Base-by-base conservation (phyloP, 1,139 yeast species). In the Geotrichum klebahnii region DNA sequence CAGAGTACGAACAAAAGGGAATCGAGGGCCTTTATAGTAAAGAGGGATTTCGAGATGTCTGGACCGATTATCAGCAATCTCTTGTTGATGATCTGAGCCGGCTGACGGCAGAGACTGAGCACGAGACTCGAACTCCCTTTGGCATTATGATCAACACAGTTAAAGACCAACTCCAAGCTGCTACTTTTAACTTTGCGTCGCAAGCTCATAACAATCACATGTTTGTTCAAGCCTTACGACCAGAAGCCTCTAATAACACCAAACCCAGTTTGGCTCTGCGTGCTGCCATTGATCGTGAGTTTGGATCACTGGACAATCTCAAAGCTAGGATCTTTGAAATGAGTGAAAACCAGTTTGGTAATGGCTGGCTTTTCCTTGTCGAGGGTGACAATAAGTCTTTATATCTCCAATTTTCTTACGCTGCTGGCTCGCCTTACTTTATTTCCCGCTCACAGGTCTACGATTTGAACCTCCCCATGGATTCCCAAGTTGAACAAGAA, bases 191-290 rank as follows among this genome's bases (percentile, higher is more conserved):
- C 70, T 80, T 76, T 63, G 97, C 98, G 10, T 85, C 96, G 3
- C 96, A 86, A 66, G 83, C 90, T 1, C 95, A 86, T 70, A 90
- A 89, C 71, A 92, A 92, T 71, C 98, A 92, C 69, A 75, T 92
- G 53, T 88, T 85, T 61, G 81, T 89, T 65, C 82, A 84, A 65
- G 85, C 86, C 61, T 74, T 90, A 53, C 55, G 59, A 20, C 45
- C 52, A 5, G 42, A 61, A 12, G 57, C 54, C 28, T 46, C 54
- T 23, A 59, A 60, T 48, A 57, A 53, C 6, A 62, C 69, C 14
- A 61, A 60, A 52, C 74, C 76, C 20, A 56, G 64, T 52, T 53
- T 65, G 23, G 55, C 57, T 39, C 57, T 68, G 45, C 50, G 44
- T 26, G 49, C 57, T 40, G 59, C 68, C 34, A 71, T 76, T 39